Evolutionary conservation across 2,329 filamentous ascomycete genomes (phyloP).

Genomic region (Fusarium aywerte): DNA sequence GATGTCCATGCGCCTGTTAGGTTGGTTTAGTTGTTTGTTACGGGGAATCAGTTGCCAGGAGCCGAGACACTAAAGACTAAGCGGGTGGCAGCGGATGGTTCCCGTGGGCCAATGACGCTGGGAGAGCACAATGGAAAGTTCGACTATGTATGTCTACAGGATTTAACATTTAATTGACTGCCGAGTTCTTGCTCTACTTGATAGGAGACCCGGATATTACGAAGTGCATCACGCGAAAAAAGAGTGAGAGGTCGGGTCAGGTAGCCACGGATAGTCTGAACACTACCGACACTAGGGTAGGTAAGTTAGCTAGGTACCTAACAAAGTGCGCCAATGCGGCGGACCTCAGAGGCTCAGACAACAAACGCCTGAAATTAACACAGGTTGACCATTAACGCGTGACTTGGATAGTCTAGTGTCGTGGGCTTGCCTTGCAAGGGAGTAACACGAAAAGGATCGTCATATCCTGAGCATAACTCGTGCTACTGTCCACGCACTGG

Average conservation of each 20-base stretch:
- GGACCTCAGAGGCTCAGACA: not conserved
- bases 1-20: not conserved
- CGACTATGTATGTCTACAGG: conserved; percentile 1
- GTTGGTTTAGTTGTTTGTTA: conserved; percentile 10
- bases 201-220: not conserved
- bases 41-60: conserved; percentile 19
- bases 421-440: conserved; percentile 4
- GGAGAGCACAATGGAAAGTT: conserved; percentile 1
- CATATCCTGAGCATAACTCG: conserved; percentile 4
- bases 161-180: conserved; percentile 19
- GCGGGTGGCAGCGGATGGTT: conserved; percentile 1
- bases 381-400: conserved; percentile 5
- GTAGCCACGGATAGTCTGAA: not conserved
- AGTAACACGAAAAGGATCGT: conserved; percentile 21
- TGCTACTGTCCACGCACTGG: not conserved
- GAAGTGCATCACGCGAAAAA: not conserved
- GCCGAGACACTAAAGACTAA: conserved; percentile 17
- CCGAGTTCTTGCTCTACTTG: not conserved
- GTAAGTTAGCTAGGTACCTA: not conserved
- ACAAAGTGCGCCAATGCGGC: conserved; percentile 4
- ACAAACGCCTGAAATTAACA: conserved; percentile 6
- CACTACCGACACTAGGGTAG: no score
- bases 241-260: not conserved
- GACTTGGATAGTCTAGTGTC: not conserved
- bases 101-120: conserved; percentile 16